Evolutionary conservation across 768 basidiomycete species (phyloP).

Genomic region (Auriscalpium vulgare): DNA sequence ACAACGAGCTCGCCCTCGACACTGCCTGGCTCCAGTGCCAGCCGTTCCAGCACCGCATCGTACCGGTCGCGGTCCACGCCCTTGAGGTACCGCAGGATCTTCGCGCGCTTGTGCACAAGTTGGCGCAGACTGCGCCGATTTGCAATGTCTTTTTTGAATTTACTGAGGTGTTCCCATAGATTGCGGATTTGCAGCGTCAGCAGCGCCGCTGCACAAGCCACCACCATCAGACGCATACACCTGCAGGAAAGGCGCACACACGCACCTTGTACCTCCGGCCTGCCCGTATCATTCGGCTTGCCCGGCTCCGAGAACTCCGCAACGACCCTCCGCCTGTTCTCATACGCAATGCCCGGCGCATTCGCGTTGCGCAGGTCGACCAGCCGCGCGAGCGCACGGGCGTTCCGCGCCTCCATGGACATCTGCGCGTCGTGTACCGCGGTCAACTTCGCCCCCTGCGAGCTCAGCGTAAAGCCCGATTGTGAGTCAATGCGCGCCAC

Average conservation of each 20-base stretch:
- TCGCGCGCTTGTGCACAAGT: conserved; percentile 79
- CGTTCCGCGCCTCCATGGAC: conserved; percentile 1
- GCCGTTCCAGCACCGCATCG: conserved; percentile 56
- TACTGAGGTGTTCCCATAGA: conserved; percentile 64
- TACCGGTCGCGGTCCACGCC: conserved; percentile 59
- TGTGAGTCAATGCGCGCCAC: conserved; percentile 7
- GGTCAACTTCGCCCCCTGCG: background rate
- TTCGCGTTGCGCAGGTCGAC: conserved; percentile 86
- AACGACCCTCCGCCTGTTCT: conserved; percentile 78
- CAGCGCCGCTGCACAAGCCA: conserved; percentile 57
- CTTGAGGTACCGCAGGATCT: conserved; percentile 74
- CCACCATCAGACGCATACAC: background rate
- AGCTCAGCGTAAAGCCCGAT: conserved; percentile 14
- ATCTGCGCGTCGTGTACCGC: conserved; percentile 23
- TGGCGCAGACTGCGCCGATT: conserved; percentile 70
- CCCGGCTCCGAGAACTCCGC: conserved; percentile 65
- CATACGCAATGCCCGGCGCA: conserved; percentile 76
- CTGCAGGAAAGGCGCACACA: conserved; percentile 1
- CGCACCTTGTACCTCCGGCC: conserved; percentile 87
- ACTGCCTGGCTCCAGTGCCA: conserved; percentile 70
- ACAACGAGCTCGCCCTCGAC: conserved; percentile 90
- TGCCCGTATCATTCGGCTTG: conserved; percentile 68
- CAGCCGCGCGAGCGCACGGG: conserved; percentile 53
- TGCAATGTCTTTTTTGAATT: conserved; percentile 64
- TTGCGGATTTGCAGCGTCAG: conserved; percentile 82